Evolutionary conservation across 2,329 filamentous ascomycete species (phyloP).

Genomic region (Neocucurbitaria cava): DNA sequence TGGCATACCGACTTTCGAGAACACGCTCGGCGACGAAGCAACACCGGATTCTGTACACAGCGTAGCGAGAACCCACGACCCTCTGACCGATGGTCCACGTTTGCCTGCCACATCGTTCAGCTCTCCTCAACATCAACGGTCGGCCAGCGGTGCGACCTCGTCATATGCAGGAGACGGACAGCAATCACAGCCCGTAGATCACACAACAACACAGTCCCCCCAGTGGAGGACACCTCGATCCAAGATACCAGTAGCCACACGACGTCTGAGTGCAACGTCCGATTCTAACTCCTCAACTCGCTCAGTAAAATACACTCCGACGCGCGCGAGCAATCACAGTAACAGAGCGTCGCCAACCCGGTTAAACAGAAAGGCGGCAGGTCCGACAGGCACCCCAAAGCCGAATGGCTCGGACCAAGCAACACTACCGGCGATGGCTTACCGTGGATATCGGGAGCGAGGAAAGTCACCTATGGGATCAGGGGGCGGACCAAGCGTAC

Average conservation of each 20-base stretch:
- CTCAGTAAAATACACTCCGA: conserved; percentile 40
- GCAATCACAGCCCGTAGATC: conserved; percentile 15
- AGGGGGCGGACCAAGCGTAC: conserved; percentile 32
- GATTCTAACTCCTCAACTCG: conserved; percentile 45
- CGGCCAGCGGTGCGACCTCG: conserved; percentile 26
- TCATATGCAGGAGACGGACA: conserved; percentile 19
- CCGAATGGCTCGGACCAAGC: conserved; percentile 22
- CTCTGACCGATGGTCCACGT: conserved; percentile 14
- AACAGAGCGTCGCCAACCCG: conserved; percentile 38
- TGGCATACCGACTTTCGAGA: conserved; percentile 39
- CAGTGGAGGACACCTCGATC: conserved; percentile 39
- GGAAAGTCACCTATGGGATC: conserved; percentile 37
- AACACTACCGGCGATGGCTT: conserved; percentile 36
- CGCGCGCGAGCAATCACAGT: conserved; percentile 27
- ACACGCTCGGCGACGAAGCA: conserved; percentile 11
- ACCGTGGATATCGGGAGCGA: conserved; percentile 42
- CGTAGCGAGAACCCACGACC: conserved; percentile 13
- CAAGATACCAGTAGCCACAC: conserved; percentile 40
- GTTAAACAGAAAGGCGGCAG: conserved; percentile 24
- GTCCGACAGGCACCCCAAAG: conserved; percentile 6
- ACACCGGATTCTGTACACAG: not conserved
- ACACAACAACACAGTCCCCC: conserved; percentile 17
- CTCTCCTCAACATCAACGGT: conserved; percentile 25
- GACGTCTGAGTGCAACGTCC: conserved; percentile 43
- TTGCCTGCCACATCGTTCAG: conserved; percentile 22